Conservation (phyloP, 768 basidiomycete genomes). For the Auricularia heimuer region DNA sequence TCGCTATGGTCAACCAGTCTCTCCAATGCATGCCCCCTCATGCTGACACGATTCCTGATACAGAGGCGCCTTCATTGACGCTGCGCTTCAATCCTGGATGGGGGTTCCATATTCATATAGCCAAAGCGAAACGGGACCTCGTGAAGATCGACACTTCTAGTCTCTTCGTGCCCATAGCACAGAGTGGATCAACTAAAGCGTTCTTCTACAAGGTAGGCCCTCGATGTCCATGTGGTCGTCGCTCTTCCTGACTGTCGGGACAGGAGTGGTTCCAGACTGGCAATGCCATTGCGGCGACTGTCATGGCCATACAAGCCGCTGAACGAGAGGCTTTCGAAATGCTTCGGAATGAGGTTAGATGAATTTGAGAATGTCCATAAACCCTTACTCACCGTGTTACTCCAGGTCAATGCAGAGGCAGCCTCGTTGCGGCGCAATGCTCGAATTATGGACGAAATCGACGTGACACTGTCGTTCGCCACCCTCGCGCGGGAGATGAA, state of each 20-base stretch:
- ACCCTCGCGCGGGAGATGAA: slow-evolving; percentile 67
- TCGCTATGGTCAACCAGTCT: slow-evolving; percentile 38
- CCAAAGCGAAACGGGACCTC: slow-evolving; percentile 53
- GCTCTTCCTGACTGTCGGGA: not conserved
- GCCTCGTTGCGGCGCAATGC: slow-evolving; percentile 60
- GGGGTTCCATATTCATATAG: slow-evolving; percentile 69
- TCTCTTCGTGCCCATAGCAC: slow-evolving; percentile 49
- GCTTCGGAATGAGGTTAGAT: slow-evolving; percentile 54
- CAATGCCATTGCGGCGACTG: slow-evolving; percentile 50
- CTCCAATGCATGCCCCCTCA: not conserved
- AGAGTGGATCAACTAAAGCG: slow-evolving; percentile 53
- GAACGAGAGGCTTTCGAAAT: slow-evolving; percentile 69
- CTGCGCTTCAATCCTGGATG: slow-evolving; percentile 57
- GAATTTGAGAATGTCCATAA: not conserved
- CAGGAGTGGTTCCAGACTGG: slow-evolving; percentile 74
- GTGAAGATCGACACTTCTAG: slow-evolving; percentile 34
- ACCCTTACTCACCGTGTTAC: not conserved
- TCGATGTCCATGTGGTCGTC: slow-evolving; percentile 3
- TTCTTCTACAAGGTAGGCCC: slow-evolving; percentile 52
- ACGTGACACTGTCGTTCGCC: slow-evolving; percentile 75
- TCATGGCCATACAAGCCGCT: slow-evolving; percentile 36
- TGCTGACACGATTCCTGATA: not conserved
- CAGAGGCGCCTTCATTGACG: slow-evolving; percentile 65
- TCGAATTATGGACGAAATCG: slow-evolving; percentile 75
- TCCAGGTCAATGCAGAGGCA: slow-evolving; percentile 54